Evolutionary conservation across 2,329 filamentous ascomycete genomes (phyloP).

Genomic region (Apiospora hydei): DNA sequence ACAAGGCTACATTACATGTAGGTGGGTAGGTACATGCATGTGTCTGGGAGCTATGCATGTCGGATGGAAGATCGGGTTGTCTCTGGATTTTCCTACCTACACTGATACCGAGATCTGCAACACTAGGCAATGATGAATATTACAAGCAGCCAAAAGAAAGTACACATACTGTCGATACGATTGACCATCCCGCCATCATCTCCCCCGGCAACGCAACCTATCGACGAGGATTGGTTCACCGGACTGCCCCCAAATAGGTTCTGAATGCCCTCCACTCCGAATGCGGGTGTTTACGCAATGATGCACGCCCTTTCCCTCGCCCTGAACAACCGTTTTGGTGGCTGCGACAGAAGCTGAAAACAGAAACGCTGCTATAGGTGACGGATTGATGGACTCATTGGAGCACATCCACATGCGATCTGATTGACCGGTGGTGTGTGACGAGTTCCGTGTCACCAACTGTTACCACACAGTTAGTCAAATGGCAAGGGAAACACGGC

Average conservation of each 20-base stretch:
- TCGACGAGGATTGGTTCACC: not conserved
- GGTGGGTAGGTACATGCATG: no score
- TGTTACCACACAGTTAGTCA: not conserved
- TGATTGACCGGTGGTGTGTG: not conserved
- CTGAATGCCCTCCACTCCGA: not conserved
- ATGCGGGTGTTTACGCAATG: not conserved
- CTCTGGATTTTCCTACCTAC: not conserved
- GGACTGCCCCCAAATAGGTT: not conserved
- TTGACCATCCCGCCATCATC: not conserved
- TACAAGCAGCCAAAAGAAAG: not conserved
- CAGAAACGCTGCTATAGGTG: not conserved
- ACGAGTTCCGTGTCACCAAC: not conserved
- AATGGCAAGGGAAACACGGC: not conserved
- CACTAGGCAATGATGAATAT: not conserved
- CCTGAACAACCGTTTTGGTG: not conserved
- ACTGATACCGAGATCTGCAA: not conserved
- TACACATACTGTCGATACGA: not conserved
- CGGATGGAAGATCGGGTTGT: not conserved
- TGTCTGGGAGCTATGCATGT: not conserved
- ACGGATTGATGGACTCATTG: no score
- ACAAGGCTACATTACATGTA: not conserved
- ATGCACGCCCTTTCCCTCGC: not conserved
- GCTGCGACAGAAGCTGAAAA: slow-evolving; percentile 8
- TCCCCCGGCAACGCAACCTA: not conserved
- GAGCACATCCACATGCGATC: not conserved